Evolutionary conservation across 371 early-diverging fungal genomes (phyloP), one percentile per base, ranked within the genome.

Genomic region (Gilbertella persicaria): DNA sequence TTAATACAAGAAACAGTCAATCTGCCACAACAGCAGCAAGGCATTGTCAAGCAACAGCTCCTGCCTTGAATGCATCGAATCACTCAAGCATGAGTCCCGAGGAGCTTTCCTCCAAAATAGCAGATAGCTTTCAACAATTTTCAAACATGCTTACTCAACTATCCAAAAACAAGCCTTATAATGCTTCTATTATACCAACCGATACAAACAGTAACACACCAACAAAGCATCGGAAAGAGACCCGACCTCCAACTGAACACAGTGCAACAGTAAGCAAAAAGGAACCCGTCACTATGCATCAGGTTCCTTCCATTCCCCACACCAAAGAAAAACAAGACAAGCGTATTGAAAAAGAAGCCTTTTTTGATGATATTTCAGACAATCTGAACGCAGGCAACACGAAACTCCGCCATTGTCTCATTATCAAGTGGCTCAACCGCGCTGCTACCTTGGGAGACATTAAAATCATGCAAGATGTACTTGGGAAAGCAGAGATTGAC

Each of bases 71-170:
- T 7, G 5, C n/a, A 16, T 16, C 23, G 10, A 24, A 19, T 19
- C 21, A 26, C 4, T 21, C 12, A 4, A 38, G 14, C 16, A 59
- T 62, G 57, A 61, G 53, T 21, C 58, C 50, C 7, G 62, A 69
- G 30, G 75, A 75, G 42, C 45, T 75, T 26, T 57, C 63, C 4
- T 53, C 69, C 0, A 60, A 59, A 25, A 75, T 75, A 20, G 75
- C 75, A 13, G 67, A 75, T 41, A 75, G 62, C 52, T 75, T 71
- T 45, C 64, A 71, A 42, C 65, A 75, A 25, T 75, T 75, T 37
- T 66, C 69, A 3, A 58, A 52, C 46, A 75, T 75, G 67, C 54
- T 75, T 0, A 53, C 58, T 4, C 65, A 73, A 53, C 36, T 67
- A 46, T 65, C 62, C n/a, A n/a, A n/a, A n/a, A n/a, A n/a, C n/a